Evolutionary conservation across 257 asterid genomes (phyloP).

Genomic region (Ophiorrhiza pumila): DNA sequence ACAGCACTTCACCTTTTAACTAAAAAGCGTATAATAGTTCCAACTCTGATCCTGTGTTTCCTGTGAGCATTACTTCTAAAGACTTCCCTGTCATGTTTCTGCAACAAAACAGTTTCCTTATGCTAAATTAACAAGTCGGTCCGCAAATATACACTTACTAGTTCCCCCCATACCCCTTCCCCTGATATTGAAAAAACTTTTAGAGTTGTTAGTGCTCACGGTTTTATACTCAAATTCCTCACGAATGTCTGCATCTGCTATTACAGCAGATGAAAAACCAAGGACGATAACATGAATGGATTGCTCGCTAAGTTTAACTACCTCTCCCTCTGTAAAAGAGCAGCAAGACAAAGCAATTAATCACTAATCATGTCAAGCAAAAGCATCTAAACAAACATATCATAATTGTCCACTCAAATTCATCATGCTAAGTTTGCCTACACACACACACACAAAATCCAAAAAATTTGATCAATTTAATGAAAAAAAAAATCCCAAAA

Average conservation of each 20-base stretch:
- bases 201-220: constrained; percentile 35
- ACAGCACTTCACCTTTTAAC: constrained; percentile 52
- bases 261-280: constrained; percentile 65
- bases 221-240: constrained; percentile 56
- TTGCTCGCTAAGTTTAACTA: constrained; percentile 53
- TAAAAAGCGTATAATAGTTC: constrained; percentile 57
- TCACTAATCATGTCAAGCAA: neutral
- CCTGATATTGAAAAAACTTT: constrained; percentile 3
- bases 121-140: neutral
- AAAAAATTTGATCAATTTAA: neutral
- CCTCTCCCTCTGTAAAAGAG: constrained; percentile 66
- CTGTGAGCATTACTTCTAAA: constrained; percentile 48
- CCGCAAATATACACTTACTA: neutral
- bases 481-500: neutral
- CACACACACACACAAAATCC: neutral
- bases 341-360: constrained; percentile 2
- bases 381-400: neutral
- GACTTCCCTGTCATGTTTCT: constrained; percentile 58
- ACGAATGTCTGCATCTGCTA: constrained; percentile 61
- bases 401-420: neutral
- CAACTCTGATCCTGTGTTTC: constrained; percentile 65
- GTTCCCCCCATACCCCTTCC: neutral
- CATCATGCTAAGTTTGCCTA: neutral
- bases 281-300: constrained; percentile 70
- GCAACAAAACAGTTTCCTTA: constrained; percentile 20